phyloP scores from a whole-genome alignment of 2,329 filamentous ascomycete genomes.

The Plectosphaerella cucumerina region DNA sequence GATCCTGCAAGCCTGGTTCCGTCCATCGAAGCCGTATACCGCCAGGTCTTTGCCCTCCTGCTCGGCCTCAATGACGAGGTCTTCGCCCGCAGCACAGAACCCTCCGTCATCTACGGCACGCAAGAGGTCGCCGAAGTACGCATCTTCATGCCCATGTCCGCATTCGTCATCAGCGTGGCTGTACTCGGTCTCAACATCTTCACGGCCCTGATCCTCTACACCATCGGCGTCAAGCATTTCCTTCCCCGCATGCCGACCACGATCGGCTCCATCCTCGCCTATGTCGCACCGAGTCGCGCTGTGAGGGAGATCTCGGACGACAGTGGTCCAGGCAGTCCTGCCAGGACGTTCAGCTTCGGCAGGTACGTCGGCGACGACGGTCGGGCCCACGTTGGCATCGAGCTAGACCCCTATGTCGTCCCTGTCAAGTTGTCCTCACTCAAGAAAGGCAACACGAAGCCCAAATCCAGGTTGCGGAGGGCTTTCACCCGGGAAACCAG shows the following conservation, averaged over 20 bases:
- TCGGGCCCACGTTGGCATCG: slow-evolving; percentile 44
- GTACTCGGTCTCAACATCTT: slow-evolving; percentile 40
- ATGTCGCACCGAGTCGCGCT: slow-evolving; percentile 41
- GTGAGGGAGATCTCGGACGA: slow-evolving; percentile 23
- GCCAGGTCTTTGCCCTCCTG: slow-evolving; percentile 17
- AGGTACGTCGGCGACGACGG: slow-evolving; percentile 44
- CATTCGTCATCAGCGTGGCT: slow-evolving; percentile 38
- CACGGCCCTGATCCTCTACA: slow-evolving; percentile 38
- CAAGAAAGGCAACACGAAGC: slow-evolving; percentile 7
- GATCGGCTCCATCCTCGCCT: slow-evolving; percentile 41
- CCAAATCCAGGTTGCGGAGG: neutral
- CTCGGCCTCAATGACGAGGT: slow-evolving; percentile 37
- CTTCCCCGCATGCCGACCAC: slow-evolving; percentile 48
- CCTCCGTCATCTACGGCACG: slow-evolving; percentile 7
- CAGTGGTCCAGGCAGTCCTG: neutral
- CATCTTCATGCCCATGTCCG: slow-evolving; percentile 42
- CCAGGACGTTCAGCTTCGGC: slow-evolving; percentile 42
- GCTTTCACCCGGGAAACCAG: neutral
- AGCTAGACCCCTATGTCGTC: slow-evolving; percentile 40
- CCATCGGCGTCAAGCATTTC: slow-evolving; percentile 30
- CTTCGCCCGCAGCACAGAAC: slow-evolving; percentile 18
- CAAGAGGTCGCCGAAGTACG: slow-evolving; percentile 25
- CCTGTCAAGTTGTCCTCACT: slow-evolving; percentile 11
- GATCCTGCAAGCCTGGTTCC: slow-evolving; percentile 13
- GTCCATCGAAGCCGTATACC: slow-evolving; percentile 17